Evolutionary conservation across 139 green algal species (phyloP).

Genomic region (Coelastrella sp.): DNA sequence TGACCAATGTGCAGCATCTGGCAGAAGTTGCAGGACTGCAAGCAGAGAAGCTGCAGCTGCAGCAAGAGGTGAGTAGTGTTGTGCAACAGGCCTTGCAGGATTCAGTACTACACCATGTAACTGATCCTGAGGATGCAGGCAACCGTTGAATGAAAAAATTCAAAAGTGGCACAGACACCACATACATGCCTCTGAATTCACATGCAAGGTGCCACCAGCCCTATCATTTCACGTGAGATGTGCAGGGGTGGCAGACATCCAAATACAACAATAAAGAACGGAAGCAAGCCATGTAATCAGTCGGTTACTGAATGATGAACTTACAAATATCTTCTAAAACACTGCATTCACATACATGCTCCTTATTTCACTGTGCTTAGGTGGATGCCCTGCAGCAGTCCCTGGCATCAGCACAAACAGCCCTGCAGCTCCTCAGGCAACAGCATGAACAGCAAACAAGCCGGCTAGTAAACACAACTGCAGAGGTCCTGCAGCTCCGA

Average conservation of each 20-base stretch:
- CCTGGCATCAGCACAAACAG: background rate
- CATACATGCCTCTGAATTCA: too few species aligned
- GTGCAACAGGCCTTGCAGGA: too few species aligned
- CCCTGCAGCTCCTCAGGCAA: background rate
- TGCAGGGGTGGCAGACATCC: too few species aligned
- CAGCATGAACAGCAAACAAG: background rate
- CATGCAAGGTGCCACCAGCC: too few species aligned
- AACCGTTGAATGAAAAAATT: too few species aligned
- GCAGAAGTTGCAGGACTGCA: conserved; percentile 2
- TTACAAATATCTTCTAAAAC: background rate
- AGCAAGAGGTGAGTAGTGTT: background rate
- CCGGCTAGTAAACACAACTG: background rate
- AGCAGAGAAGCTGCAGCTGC: conserved; percentile 9
- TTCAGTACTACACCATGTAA: too few species aligned
- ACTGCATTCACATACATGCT: background rate
- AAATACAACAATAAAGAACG: too few species aligned
- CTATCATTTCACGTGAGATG: too few species aligned
- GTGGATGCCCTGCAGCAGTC: background rate
- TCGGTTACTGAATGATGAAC: too few species aligned
- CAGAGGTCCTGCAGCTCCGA: background rate
- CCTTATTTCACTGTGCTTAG: background rate
- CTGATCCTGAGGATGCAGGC: too few species aligned
- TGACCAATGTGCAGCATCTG: background rate
- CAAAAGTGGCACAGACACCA: too few species aligned
- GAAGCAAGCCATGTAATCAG: too few species aligned